Evolutionary conservation across 306 rosid species (phyloP).

Genomic region (Alnus rubra): DNA sequence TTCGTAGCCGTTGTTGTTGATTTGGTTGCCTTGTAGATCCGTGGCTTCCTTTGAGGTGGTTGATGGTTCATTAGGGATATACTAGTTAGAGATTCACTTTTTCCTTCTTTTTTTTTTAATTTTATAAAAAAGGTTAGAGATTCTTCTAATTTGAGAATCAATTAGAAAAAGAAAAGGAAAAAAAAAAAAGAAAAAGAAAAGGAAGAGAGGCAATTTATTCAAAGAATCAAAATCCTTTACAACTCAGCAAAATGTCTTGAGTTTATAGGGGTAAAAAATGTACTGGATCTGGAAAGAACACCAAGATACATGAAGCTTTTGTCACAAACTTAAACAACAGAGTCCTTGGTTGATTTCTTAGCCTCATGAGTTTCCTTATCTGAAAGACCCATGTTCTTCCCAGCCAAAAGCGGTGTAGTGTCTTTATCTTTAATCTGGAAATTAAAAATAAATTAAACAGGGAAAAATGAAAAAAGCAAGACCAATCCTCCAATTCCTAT

Average conservation of each 20-base stretch:
- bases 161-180: background rate
- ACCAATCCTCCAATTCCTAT: background rate
- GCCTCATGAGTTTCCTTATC: constrained; percentile 72
- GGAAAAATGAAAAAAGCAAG: background rate
- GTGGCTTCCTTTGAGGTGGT: too few relatives aligned
- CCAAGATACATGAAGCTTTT: constrained; percentile 22
- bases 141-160: too few relatives aligned
- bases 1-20: too few relatives aligned
- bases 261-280: background rate
- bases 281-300: constrained; percentile 34
- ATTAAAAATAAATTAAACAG: background rate
- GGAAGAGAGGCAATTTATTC: background rate
- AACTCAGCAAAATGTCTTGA: constrained; percentile 31
- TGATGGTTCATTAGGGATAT: too few relatives aligned
- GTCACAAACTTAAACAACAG: constrained; percentile 53
- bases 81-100: too few relatives aligned
- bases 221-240: constrained; percentile 46
- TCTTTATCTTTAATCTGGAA: constrained; percentile 75
- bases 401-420: constrained; percentile 54
- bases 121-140: too few relatives aligned
- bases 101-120: too few relatives aligned
- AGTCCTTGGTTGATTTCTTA: constrained; percentile 73
- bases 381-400: constrained; percentile 53
- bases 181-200: background rate
- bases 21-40: too few relatives aligned